Conservation (phyloP, 192 early-diverging fungal species). For the Coemansia sp. region DNA sequence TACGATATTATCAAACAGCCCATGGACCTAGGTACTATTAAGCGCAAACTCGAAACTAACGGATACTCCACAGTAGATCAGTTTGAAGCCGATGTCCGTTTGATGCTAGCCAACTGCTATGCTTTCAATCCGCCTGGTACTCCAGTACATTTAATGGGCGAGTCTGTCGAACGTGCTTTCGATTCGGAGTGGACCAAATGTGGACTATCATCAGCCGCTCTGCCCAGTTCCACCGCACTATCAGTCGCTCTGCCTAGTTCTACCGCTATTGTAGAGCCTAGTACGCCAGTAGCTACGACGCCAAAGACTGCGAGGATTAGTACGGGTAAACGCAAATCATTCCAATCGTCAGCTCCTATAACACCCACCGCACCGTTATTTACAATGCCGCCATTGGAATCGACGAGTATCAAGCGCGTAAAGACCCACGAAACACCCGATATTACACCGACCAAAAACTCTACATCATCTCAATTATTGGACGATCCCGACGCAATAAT, state of each 20-base stretch:
- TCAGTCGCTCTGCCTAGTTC: neutral
- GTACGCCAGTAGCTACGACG: neutral
- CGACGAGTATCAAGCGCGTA: neutral
- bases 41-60: conserved; percentile 37
- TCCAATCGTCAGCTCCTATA: neutral
- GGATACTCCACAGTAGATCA: conserved; percentile 43
- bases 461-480: neutral
- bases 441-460: neutral
- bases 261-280: too few relatives aligned
- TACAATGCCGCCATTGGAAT: neutral
- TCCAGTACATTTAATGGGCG: conserved; percentile 65
- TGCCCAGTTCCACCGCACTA: neutral
- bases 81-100: conserved; percentile 58
- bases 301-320: conserved; percentile 9
- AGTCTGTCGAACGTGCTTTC: conserved; percentile 59
- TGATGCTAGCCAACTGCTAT: conserved; percentile 68
- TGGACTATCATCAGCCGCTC: neutral
- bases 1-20: conserved; percentile 64
- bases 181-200: conserved; percentile 52
- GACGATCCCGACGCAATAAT: conserved; percentile 32
- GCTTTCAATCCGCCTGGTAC: conserved; percentile 71
- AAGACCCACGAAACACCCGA: neutral
- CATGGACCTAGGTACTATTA: conserved; percentile 68
- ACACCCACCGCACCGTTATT: too few relatives aligned
- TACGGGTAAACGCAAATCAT: conserved; percentile 21